Evolutionary conservation across 805 yeast species (phyloP).

Genomic region (Wickerhamiella azyma): DNA sequence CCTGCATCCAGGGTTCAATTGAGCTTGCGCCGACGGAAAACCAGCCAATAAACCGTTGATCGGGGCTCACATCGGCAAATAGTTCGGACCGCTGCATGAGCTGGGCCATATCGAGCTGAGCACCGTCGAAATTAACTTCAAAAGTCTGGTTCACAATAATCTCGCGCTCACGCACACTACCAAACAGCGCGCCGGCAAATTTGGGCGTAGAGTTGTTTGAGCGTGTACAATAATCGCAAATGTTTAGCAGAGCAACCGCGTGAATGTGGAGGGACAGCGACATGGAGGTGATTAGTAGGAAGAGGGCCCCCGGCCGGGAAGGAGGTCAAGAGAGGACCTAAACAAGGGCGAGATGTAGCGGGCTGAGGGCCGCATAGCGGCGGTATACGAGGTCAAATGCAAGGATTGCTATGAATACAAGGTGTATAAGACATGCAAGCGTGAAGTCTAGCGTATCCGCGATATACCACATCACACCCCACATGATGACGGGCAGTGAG

Average conservation of each 20-base stretch:
- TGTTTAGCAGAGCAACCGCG: slow-evolving; percentile 26
- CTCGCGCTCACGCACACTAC: slow-evolving; percentile 21
- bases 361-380: background rate
- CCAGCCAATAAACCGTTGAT: slow-evolving; percentile 25
- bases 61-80: slow-evolving; percentile 22
- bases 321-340: too few relatives aligned
- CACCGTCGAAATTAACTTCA: slow-evolving; percentile 18
- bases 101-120: slow-evolving; percentile 18
- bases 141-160: slow-evolving; percentile 24
- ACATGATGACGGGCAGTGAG: slow-evolving; percentile 5
- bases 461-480: background rate
- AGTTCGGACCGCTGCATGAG: slow-evolving; percentile 19
- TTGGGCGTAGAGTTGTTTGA: slow-evolving; percentile 10
- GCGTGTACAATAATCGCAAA: slow-evolving; percentile 26
- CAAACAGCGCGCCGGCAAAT: slow-evolving; percentile 26
- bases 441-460: background rate
- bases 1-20: slow-evolving; percentile 10
- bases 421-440: background rate
- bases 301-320: too few relatives aligned
- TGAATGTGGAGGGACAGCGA: slow-evolving; percentile 16
- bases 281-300: background rate
- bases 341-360: background rate
- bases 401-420: background rate
- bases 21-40: slow-evolving; percentile 17
- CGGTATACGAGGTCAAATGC: background rate